Conservation (phyloP, 768 basidiomycete species). For the Rhodotorula graminis region DNA sequence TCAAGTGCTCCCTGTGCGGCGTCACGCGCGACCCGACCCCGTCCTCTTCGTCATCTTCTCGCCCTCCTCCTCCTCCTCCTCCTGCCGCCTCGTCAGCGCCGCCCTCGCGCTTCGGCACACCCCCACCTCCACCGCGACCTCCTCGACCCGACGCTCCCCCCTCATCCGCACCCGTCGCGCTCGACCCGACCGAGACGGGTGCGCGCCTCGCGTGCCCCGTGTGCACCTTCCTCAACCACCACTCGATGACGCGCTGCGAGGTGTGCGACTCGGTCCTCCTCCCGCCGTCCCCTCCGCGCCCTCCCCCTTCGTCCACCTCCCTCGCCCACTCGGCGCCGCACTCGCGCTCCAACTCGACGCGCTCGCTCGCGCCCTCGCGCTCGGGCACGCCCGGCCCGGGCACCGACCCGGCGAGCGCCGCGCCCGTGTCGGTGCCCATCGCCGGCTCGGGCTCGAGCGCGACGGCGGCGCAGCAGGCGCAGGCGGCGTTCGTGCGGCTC, state of each 20-base stretch:
- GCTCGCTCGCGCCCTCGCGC: background rate
- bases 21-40: conserved; percentile 52
- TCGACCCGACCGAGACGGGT: conserved; percentile 3
- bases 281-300: conserved; percentile 15
- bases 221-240: conserved; percentile 90
- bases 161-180: too few relatives aligned
- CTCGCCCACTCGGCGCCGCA: too few relatives aligned
- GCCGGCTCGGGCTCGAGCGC: too few relatives aligned
- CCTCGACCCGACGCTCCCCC: too few relatives aligned
- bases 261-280: conserved; percentile 70
- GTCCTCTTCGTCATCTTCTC: background rate
- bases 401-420: conserved; percentile 55
- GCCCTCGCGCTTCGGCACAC: too few relatives aligned
- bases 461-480: conserved; percentile 27
- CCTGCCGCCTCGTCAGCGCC: background rate
- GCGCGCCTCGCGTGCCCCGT: conserved; percentile 57
- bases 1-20: conserved; percentile 70
- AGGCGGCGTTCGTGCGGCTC: conserved; percentile 59
- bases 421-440: conserved; percentile 45
- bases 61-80: background rate
- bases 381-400: conserved; percentile 48
- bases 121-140: too few relatives aligned
- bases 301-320: too few relatives aligned
- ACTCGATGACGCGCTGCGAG: conserved; percentile 68
- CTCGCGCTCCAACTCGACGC: too few relatives aligned